phyloP scores from a whole-genome alignment of 2,329 filamentous ascomycete species.

The Podosphaera fusca region DNA sequence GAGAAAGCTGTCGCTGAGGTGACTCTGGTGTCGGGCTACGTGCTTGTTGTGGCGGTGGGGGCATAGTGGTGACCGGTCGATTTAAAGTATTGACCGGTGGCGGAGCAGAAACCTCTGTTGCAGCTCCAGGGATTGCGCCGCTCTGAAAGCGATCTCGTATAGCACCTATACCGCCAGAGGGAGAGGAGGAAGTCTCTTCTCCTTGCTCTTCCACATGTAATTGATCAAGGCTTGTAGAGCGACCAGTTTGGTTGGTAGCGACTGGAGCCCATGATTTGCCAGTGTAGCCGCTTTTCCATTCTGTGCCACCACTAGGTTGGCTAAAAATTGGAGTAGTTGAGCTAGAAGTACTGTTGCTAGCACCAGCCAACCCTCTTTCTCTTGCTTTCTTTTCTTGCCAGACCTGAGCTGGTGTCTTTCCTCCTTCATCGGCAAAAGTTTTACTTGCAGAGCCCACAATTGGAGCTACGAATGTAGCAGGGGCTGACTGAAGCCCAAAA shows the following conservation, averaged over 20 bases:
- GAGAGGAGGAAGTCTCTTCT: conserved; percentile 27
- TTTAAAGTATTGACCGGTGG: conserved; percentile 18
- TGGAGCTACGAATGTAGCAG: conserved; percentile 27
- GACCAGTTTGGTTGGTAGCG: conserved; percentile 47
- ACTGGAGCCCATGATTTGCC: conserved; percentile 83
- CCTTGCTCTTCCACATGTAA: conserved; percentile 22
- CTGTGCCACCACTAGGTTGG: conserved; percentile 48
- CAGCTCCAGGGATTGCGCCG: conserved; percentile 18
- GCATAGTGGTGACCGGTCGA: conserved; percentile 35
- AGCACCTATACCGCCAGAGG: conserved; percentile 43
- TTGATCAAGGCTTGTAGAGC: conserved; percentile 29
- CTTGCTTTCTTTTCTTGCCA: conserved; percentile 96
- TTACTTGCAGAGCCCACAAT: conserved; percentile 64
- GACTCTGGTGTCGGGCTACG: conserved; percentile 21
- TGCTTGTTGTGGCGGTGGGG: conserved; percentile 19
- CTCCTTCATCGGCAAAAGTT: conserved; percentile 82
- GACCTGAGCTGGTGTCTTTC: conserved; percentile 87
- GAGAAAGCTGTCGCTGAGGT: conserved; percentile 37
- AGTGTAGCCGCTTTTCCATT: conserved; percentile 79
- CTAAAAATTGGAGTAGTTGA: conserved; percentile 31
- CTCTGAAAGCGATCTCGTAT: conserved; percentile 68
- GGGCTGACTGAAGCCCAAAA: conserved; percentile 38
- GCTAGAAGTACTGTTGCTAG: conserved; percentile 23
- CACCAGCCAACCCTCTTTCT: conserved; percentile 36
- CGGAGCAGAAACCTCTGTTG: conserved; percentile 15